A percentile compares a stretch with the other conserved stretches of the same genome.
These are phyloP conservation scores for Chalaropsis thielavioides DNA, from an alignment of 2,329 filamentous ascomycete species.

Conservation along the genomic window DNA sequence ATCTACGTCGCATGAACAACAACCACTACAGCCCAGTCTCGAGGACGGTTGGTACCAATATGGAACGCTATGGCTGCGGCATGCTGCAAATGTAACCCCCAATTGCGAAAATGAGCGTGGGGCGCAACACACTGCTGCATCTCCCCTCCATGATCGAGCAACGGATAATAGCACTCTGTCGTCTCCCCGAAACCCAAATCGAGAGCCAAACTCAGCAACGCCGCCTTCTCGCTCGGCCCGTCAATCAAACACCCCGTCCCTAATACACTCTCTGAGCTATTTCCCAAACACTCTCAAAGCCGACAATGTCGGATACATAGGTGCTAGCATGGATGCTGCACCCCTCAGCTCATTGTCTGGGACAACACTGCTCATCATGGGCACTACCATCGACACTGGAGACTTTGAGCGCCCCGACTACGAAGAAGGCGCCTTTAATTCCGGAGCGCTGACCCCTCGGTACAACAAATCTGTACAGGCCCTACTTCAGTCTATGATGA, in stretches of 20 bases:
- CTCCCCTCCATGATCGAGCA: neutral
- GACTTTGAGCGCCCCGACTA: conserved; percentile 54
- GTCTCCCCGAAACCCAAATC: conserved; percentile 20
- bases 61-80: conserved; percentile 8
- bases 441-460: conserved; percentile 26
- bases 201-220: conserved; percentile 21
- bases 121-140: neutral
- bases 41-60: neutral
- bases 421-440: conserved; percentile 33
- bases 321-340: conserved; percentile 36
- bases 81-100: neutral
- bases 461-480: conserved; percentile 61
- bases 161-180: neutral
- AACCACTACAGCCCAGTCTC: neutral
- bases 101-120: neutral
- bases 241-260: conserved; percentile 12
- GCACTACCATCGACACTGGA: conserved; percentile 64
- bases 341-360: conserved; percentile 61
- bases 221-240: conserved; percentile 17
- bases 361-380: conserved; percentile 62
- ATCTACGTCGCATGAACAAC: neutral
- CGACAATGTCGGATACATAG: conserved; percentile 51
- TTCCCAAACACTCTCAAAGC: conserved; percentile 36
- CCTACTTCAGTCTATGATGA: conserved; percentile 51
- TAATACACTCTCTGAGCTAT: conserved; percentile 24